Base-by-base conservation (phyloP, 371 early-diverging fungal species). In the Circinella minor region DNA sequence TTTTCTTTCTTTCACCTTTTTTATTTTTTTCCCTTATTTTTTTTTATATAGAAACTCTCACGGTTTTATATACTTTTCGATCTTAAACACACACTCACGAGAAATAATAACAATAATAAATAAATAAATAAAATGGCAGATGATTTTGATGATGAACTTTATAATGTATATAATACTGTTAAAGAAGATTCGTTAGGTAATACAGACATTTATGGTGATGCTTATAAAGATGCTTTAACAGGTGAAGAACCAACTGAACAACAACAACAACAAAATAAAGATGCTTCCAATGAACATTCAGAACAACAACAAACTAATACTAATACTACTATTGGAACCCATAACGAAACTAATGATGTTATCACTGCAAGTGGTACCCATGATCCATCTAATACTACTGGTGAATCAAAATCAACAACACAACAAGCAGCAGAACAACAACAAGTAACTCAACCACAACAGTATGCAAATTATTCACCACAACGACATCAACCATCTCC, bases 121-220 rank as follows among this genome's bases (percentile, higher is more conserved):
- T 43, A 43, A 9, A 43, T 43, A 43, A 9, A 43, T 15, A 67
- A 15, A 2, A 67, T 67, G 67, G 67, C 67, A 11, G 67, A 67
- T 48, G 76, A 80, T 68, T 80, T 77, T 64, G 81, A 81, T 62
- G 82, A 82, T 66, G 80, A 82, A 62, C 71, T 82, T 47, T 82
- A 82, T 63, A 78, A 77, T 54, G 80, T 80, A 34, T 78, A 77
- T 60, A 72, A 78, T 39, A 73, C 74, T 18, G 74, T 62, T 46
- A 76, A 78, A 51, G 76, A 77, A 48, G 79, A 73, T 48, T 61
- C 70, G 37, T 68, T 67, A 20, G 65, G 60, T 7, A 74, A 78
- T 48, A 68, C 67, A 48, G 73, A 76, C 61, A 74, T 77, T 46
- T 75, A 81, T 54, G 76, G 68, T 18, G 81, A 78, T 36, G 73